phyloP scores from a whole-genome alignment of 2,329 filamentous ascomycete species.

The Hypoxylon sp. region DNA sequence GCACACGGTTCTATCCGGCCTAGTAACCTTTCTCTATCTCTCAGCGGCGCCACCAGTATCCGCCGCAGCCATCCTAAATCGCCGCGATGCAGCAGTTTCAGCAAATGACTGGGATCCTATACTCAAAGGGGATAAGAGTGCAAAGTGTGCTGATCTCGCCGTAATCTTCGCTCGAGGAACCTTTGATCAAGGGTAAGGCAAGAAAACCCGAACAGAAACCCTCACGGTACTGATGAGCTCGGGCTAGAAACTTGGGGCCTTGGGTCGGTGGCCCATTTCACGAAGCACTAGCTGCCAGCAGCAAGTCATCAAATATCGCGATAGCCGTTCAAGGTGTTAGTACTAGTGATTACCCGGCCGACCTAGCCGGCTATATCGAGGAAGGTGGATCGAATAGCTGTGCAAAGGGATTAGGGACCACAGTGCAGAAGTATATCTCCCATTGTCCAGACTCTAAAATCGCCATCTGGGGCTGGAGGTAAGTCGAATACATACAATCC shows the following conservation, averaged over 20 bases:
- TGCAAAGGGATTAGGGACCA: conserved; percentile 29
- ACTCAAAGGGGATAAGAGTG: conserved; percentile 29
- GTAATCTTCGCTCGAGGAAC: conserved; percentile 46
- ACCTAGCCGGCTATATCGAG: conserved; percentile 43
- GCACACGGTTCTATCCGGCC: conserved; percentile 17
- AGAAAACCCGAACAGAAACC: not conserved
- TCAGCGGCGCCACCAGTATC: conserved; percentile 9
- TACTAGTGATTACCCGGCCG: conserved; percentile 39
- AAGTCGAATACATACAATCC: not conserved
- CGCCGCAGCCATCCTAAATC: conserved; percentile 15
- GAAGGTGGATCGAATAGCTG: conserved; percentile 43
- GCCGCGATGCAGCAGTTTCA: conserved; percentile 33
- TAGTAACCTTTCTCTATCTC: conserved; percentile 15
- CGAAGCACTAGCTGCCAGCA: conserved; percentile 27
- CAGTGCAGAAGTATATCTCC: conserved; percentile 39
- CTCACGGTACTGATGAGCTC: conserved; percentile 11
- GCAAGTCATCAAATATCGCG: conserved; percentile 24
- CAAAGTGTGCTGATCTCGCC: conserved; percentile 41
- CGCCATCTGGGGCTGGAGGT: conserved; percentile 46
- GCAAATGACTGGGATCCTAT: conserved; percentile 41
- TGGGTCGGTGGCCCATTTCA: conserved; percentile 44
- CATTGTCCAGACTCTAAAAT: conserved; percentile 34
- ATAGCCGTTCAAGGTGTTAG: conserved; percentile 43
- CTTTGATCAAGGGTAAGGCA: conserved; percentile 43
- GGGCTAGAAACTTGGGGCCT: conserved; percentile 39